Evolutionary conservation across 495 filamentous ascomycete genomes (phyloP), one percentile per base, ranked within the genome.

Genomic region (Annulohypoxylon maeteangense): DNA sequence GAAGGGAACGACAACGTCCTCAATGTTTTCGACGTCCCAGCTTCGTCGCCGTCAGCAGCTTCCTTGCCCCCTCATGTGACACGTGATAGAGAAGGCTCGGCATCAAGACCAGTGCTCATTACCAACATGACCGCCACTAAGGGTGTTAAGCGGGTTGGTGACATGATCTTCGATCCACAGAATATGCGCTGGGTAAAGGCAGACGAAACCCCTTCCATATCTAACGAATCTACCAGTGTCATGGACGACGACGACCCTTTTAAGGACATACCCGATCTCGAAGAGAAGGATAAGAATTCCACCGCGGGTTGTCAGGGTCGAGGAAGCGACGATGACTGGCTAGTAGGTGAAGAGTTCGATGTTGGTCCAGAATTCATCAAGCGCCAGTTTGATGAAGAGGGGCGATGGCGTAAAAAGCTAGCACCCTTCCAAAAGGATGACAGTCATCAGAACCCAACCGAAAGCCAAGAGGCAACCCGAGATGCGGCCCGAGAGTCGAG

Each of bases 141-240:
- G 70, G 93, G 92, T 65, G 91, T 97, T 11, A 95, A 97, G 80
- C 90, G 97, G 27, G 93, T 96, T 63, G 91, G 93, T 22, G 92
- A 91, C 70, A 99, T 99, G 95, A 90, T 99, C 23, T 99, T 98
- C 78, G 95, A 99, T 79, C 96, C 96, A 6, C 89, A 90, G 58
- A 92, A 91, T 58, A 99, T 98, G 94, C 93, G 92, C 78, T 98
- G 94, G 94, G 85, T 97, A 31, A 95, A 94, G 76, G 81, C 92
- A 25, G 86, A 81, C 2, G 81, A 84, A 0, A 75, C 77, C 12
- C 80, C 79, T 61, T 65, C 78, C 31, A 78, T 81, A 25, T 74
- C 82, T 14, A 79, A 83, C 10, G 85, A 85, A 60, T 80, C 83
- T 2, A 81, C 90, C 79, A 91, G 92, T 48, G 90, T 89, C 3